Conservation (phyloP, 805 yeast species). For the Geotrichum ghanense region DNA sequence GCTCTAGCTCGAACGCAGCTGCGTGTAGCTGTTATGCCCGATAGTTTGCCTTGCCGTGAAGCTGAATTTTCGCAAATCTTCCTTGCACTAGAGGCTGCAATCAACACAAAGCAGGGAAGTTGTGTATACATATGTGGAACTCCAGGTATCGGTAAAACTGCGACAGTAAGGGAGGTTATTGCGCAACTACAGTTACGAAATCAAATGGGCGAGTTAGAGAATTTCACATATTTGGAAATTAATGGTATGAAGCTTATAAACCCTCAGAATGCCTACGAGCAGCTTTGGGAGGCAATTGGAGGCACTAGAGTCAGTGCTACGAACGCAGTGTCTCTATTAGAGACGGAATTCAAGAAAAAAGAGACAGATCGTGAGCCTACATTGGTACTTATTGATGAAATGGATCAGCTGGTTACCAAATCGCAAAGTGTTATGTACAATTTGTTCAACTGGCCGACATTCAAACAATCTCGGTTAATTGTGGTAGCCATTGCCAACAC, state of each 20-base stretch:
- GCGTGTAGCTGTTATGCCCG: slow-evolving; percentile 30
- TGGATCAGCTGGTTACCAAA: slow-evolving; percentile 80
- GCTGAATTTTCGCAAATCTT: slow-evolving; percentile 65
- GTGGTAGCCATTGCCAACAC: slow-evolving; percentile 94
- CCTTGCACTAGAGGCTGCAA: slow-evolving; percentile 56
- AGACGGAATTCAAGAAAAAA: slow-evolving; percentile 44
- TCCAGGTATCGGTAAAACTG: slow-evolving; percentile 97
- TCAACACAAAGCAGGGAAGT: slow-evolving; percentile 60
- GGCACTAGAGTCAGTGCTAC: slow-evolving; percentile 42
- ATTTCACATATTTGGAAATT: slow-evolving; percentile 71
- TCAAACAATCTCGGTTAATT: slow-evolving; percentile 62
- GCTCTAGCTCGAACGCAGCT: slow-evolving; percentile 21
- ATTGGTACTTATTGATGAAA: slow-evolving; percentile 64
- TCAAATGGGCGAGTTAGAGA: slow-evolving; percentile 29
- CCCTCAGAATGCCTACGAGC: slow-evolving; percentile 74
- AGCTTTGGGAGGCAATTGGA: slow-evolving; percentile 65
- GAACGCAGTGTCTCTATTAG: slow-evolving; percentile 57
- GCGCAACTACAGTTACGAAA: slow-evolving; percentile 42
- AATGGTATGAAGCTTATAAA: slow-evolving; percentile 79
- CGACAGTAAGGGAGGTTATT: slow-evolving; percentile 80
- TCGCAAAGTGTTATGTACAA: slow-evolving; percentile 85
- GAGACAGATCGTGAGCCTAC: not conserved
- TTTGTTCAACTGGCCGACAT: slow-evolving; percentile 95
- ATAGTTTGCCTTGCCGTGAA: slow-evolving; percentile 74
- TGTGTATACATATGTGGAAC: slow-evolving; percentile 91